Evolutionary conservation across 106 monocot genomes (phyloP).

Genomic region (Vanilla planifolia): DNA sequence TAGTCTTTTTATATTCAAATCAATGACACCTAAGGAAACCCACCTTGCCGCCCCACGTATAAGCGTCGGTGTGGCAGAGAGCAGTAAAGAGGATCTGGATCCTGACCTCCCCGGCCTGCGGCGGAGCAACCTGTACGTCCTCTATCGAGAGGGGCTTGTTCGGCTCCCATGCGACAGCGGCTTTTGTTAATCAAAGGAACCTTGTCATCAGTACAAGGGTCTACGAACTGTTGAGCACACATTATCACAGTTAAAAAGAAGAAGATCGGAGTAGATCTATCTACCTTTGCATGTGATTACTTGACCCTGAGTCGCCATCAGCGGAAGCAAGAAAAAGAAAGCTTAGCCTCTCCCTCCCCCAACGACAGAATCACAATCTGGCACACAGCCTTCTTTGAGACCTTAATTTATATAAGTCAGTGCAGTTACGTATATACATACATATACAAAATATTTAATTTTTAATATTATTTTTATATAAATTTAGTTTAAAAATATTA

Average conservation of each 20-base stretch:
- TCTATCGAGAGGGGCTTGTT: slow-evolving; percentile 91
- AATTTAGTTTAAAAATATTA: no score
- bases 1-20: background rate
- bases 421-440: no score
- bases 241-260: background rate
- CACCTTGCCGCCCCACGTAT: slow-evolving; percentile 95
- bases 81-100: slow-evolving; percentile 92
- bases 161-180: slow-evolving; percentile 92
- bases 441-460: no score
- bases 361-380: no score
- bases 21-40: background rate
- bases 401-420: no score
- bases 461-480: no score
- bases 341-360: no score
- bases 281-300: slow-evolving; percentile 97
- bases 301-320: slow-evolving; percentile 54
- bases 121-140: slow-evolving; percentile 94
- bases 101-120: slow-evolving; percentile 95
- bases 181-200: slow-evolving; percentile 18
- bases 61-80: slow-evolving; percentile 94
- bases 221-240: background rate
- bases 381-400: no score
- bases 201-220: background rate
- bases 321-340: no score
- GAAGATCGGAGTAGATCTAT: background rate